Evolutionary conservation across 192 early-diverging fungal genomes (phyloP), one percentile per base, ranked within the genome.

Genomic region (Phycomyces blakesleeanus): DNA sequence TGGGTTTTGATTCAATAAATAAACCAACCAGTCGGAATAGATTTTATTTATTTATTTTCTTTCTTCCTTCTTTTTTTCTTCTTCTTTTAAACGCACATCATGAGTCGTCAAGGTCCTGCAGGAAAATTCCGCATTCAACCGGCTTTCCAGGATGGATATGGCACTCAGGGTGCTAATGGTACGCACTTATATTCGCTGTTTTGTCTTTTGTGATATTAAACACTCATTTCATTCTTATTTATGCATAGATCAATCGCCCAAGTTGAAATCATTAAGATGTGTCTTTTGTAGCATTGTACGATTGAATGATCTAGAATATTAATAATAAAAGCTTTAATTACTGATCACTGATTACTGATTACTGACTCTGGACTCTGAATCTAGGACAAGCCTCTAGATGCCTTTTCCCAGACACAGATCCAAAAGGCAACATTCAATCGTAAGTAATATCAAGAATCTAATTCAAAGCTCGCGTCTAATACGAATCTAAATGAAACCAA

Each of bases 391-490:
- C 73, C 60, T 14, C 26, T 59, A 5, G 68, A 76, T 22, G 49
- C 69, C 0, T 79, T 75, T 24, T 79, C 77, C 0, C 66, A 69
- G 20, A 79, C 77, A 0, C 77, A 79, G 27, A 26, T 79, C 8
- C 50, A 61, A 18, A 79, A 79, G 16, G 71, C 63, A 5, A 63
- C 67, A 0, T 66, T 24, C 20, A 77, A 77, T 22, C 68, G 76
- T 77, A 68, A 74, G 72, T 49, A 8, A 55, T 26, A n/a, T 11
- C 44, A n/a, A 6, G 12, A 14, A n/a, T 47, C 18, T 12, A 14
- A 47, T 34, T n/a, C 40, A 6, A 10, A 10, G 6, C 14, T 41
- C 14, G 40, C 14, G 40, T 41, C 14, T 41, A 14, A 1, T 16
- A 41, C 59, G 20, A 5, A 20, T 57, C 20, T 10, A 18, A 5